A percentile compares a stretch with the other conserved stretches of the same genome.
These are phyloP conservation scores for Salinomyces thailandicus DNA, from an alignment of 2,329 filamentous ascomycete genomes.

Conservation along the genomic window DNA sequence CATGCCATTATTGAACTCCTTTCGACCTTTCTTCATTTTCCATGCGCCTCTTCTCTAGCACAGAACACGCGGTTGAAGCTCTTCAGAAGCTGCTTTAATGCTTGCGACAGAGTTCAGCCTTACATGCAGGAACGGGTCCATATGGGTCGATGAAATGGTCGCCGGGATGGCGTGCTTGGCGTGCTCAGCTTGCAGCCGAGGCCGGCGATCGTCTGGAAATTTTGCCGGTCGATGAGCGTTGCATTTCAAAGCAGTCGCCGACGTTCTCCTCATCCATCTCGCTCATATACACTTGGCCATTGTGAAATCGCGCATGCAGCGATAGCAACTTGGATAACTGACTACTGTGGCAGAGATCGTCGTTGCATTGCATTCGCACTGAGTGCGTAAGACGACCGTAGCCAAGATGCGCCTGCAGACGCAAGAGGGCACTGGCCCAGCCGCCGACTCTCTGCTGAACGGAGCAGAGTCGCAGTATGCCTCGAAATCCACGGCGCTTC, in stretches of 20 bases:
- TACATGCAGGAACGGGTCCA: not conserved
- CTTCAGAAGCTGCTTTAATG: no score
- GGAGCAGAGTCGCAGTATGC: slow-evolving; percentile 5
- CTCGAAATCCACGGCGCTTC: slow-evolving; percentile 37
- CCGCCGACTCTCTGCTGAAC: slow-evolving; percentile 2
- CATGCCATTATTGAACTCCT: no score
- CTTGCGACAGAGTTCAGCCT: not conserved
- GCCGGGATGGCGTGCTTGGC: not conserved
- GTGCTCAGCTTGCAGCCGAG: slow-evolving; percentile 1
- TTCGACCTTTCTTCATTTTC: no score
- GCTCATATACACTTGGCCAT: not conserved
- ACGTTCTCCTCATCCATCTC: no score
- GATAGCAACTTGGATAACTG: no score
- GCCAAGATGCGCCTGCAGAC: slow-evolving; percentile 25
- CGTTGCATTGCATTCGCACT: no score
- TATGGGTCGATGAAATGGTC: not conserved
- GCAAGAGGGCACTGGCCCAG: slow-evolving; percentile 21
- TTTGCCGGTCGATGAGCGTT: not conserved
- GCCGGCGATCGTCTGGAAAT: not conserved
- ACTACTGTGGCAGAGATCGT: no score
- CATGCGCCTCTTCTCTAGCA: no score
- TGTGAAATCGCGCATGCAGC: no score
- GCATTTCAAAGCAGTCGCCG: slow-evolving; percentile 3
- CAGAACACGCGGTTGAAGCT: no score
- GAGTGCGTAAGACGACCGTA: no score